A percentile compares a stretch with the other conserved stretches of the same genome.
phyloP scores from a whole-genome alignment of 352 stramenopile species.

The Phytophthora kernoviae region DNA sequence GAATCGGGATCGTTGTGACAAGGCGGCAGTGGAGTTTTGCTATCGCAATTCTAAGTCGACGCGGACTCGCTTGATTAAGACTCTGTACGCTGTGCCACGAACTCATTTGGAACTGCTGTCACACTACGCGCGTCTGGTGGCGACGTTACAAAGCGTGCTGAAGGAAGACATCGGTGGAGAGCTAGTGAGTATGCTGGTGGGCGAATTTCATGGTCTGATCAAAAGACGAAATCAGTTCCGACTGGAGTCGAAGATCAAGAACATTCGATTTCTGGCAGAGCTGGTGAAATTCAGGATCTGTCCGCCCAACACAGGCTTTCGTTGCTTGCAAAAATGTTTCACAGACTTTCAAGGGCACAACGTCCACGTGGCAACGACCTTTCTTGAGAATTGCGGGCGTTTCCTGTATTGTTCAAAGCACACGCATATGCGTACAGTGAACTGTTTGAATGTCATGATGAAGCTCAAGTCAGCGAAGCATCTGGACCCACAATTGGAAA shows the following conservation, averaged over 20 bases:
- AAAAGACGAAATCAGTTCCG: slow-evolving; percentile 95
- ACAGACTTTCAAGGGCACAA: slow-evolving; percentile 96
- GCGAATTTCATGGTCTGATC: slow-evolving; percentile 94
- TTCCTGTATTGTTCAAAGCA: slow-evolving; percentile 96
- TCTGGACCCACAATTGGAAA: slow-evolving; percentile 86
- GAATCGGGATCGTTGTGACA: slow-evolving; percentile 95
- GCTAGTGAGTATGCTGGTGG: slow-evolving; percentile 92
- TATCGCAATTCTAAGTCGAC: slow-evolving; percentile 95
- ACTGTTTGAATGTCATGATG: slow-evolving; percentile 95
- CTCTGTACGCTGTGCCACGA: slow-evolving; percentile 93
- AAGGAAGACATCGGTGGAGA: slow-evolving; percentile 91
- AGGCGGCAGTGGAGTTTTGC: slow-evolving; percentile 96
- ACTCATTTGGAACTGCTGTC: slow-evolving; percentile 94
- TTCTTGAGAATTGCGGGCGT: slow-evolving; percentile 96
- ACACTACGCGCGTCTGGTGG: slow-evolving; percentile 95
- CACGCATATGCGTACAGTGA: slow-evolving; percentile 89
- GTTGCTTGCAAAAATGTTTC: slow-evolving; percentile 94
- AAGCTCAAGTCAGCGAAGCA: slow-evolving; percentile 95
- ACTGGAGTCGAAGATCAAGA: slow-evolving; percentile 95
- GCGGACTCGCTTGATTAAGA: slow-evolving; percentile 90
- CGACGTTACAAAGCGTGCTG: slow-evolving; percentile 92
- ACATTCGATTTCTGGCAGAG: slow-evolving; percentile 95
- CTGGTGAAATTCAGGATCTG: slow-evolving; percentile 97
- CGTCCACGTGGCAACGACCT: slow-evolving; percentile 95
- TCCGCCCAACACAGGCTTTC: slow-evolving; percentile 94